Evolutionary conservation across 768 basidiomycete species (phyloP), one percentile per base, ranked within the genome.

Genomic region (Suillus subluteus): DNA sequence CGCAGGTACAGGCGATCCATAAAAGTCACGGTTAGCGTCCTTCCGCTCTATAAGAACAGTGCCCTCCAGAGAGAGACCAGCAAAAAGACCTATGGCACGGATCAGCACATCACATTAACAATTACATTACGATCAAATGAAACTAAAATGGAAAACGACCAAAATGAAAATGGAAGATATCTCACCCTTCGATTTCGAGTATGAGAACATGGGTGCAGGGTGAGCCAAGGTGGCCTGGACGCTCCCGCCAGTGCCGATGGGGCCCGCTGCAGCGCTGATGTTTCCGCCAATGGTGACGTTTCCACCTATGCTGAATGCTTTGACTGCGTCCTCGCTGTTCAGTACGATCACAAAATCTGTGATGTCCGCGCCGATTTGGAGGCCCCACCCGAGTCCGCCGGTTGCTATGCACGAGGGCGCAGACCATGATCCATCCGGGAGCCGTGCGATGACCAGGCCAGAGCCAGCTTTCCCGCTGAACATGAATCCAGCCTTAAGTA

Each of bases 321-420:
- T 86, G 40, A 99, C 95, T 48, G 97, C 96, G 65, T 98, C 96
- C 72, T 98, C 95, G 69, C 90, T 92, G 83, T 98, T 98, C 73
- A 99, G 90, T 46, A 99, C 96, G 76, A 99, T 89, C 65, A 99
- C 96, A 70, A 98, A 98, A 76, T 98, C 95, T 58, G 90, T 92
- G 75, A 96, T 87, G 80, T 98, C 96, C 3, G 96, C 96, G 58
- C 96, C 96, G 65, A 97, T 94, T 79, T 99, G 97, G 52, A 96
- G 88, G 40, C 95, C 95, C 91, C 95, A 95, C 18, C 95, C 95
- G 13, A 96, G 86, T 43, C 97, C 97, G 21, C 93, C 96, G 0
- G 96, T 99, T 38, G 94, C 96, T 74, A 99, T 97, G 81, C 96
- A 98, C 30, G 93, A 95, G 4, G 97, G 97, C 1, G 97, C 97